These are phyloP conservation scores for Alternaria consortialis DNA, from an alignment of 2,329 filamentous ascomycete species.

Conservation along the genomic window DNA sequence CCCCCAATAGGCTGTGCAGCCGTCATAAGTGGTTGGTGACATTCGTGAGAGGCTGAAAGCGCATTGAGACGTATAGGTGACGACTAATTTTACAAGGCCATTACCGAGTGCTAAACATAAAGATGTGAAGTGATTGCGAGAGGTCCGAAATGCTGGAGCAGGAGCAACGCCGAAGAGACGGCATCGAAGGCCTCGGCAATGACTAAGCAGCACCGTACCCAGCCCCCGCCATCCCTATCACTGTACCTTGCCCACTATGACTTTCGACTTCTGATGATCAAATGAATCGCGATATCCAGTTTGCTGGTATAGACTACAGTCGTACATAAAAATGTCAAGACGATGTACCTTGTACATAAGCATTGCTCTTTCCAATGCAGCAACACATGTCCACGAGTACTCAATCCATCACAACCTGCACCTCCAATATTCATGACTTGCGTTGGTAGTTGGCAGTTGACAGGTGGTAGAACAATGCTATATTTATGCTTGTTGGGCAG, in stretches of 20 bases:
- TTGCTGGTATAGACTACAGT: not conserved
- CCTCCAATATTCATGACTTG: not conserved
- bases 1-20: not conserved
- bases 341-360: not conserved
- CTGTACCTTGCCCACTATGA: not conserved
- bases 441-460: not conserved
- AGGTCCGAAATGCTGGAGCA: not conserved
- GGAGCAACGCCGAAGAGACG: not conserved
- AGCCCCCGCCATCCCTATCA: not conserved
- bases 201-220: not conserved
- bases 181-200: not conserved
- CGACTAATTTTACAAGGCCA: not conserved
- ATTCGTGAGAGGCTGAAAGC: not conserved
- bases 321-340: not conserved
- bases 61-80: not conserved
- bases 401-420: not conserved
- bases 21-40: not conserved
- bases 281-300: not conserved
- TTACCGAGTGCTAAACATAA: not conserved
- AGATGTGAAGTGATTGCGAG: not conserved
- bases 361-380: not conserved
- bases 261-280: not conserved
- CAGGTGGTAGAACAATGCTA: not conserved
- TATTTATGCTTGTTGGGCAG: not conserved
- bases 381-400: not conserved